Evolutionary conservation across 768 basidiomycete species (phyloP).

Genomic region (Phallus indusiatus): DNA sequence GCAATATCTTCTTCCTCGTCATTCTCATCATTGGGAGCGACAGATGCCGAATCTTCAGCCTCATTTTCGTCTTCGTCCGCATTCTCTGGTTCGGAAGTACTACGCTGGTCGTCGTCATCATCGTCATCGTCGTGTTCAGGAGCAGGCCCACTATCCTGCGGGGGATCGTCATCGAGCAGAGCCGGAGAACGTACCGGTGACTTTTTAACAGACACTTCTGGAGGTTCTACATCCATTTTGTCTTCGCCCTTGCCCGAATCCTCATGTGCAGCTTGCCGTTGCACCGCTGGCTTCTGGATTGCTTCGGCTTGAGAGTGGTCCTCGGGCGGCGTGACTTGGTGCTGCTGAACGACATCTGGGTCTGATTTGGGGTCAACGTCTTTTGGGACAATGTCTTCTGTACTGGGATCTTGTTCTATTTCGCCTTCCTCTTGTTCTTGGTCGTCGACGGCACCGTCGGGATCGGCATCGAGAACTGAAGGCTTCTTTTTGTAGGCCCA

Average conservation of each 20-base stretch:
- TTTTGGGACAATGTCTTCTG: neutral
- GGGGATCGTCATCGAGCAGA: constrained; percentile 18
- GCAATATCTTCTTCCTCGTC: constrained; percentile 19
- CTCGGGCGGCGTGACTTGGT: constrained; percentile 7
- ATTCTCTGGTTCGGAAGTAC: constrained; percentile 14
- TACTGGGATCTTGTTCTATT: neutral
- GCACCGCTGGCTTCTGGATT: constrained; percentile 22
- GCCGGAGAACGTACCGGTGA: constrained; percentile 14
- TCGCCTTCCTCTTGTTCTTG: neutral
- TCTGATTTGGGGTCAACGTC: neutral
- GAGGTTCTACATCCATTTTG: constrained; percentile 18
- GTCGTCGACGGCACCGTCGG: constrained; percentile 19
- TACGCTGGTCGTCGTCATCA: constrained; percentile 20
- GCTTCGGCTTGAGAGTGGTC: constrained; percentile 30
- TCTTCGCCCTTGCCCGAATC: constrained; percentile 12
- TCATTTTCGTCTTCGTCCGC: constrained; percentile 13
- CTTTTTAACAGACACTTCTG: constrained; percentile 15
- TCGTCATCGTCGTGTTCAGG: constrained; percentile 22
- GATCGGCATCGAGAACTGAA: constrained; percentile 26
- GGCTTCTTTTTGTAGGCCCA: constrained; percentile 59
- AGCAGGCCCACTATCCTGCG: constrained; percentile 18
- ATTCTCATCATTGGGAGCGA: constrained; percentile 14
- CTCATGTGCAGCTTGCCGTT: constrained; percentile 13
- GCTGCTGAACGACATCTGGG: neutral
- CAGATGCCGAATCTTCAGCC: constrained; percentile 15